Percentiles rank a stretch among this genome's conserved stretches.
Conservation (phyloP, 2,329 filamentous ascomycete genomes). For the Myriosclerotinia scirpicola region DNA sequence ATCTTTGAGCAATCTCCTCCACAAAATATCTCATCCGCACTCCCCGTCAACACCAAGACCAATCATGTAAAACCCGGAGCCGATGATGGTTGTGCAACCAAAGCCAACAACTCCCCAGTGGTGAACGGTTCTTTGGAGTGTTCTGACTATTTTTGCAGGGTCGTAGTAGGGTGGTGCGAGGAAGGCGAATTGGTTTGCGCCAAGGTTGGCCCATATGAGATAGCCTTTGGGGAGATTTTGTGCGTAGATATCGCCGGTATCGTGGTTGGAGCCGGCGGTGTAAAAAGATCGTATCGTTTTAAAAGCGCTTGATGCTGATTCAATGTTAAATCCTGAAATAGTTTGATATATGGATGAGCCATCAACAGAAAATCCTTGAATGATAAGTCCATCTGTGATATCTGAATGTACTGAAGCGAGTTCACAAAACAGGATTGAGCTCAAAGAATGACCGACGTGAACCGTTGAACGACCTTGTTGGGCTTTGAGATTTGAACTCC, state of each 20-base stretch:
- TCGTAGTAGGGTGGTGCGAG: constrained; percentile 17
- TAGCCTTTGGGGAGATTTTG: constrained; percentile 7
- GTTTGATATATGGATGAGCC: not conserved
- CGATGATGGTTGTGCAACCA: not conserved
- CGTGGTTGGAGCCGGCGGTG: not conserved
- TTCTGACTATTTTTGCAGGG: not conserved
- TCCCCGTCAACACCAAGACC: constrained; percentile 6
- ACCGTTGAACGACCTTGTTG: constrained; percentile 2
- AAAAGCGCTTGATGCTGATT: constrained; percentile 3
- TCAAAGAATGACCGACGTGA: constrained; percentile 21
- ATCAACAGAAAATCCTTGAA: constrained; percentile 20
- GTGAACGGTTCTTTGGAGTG: constrained; percentile 5
- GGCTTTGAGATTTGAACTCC: constrained; percentile 6
- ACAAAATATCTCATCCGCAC: constrained; percentile 17
- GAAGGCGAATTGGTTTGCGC: constrained; percentile 18
- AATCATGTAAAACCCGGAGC: constrained; percentile 3
- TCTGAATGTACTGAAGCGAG: constrained; percentile 13
- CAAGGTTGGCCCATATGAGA: constrained; percentile 18
- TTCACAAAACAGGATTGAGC: constrained; percentile 15
- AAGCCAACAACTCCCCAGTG: not conserved
- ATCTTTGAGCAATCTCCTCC: constrained; percentile 1
- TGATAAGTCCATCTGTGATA: constrained; percentile 19
- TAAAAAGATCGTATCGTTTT: constrained; percentile 5
- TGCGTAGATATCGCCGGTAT: not conserved
- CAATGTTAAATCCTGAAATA: constrained; percentile 1